phyloP scores from a whole-genome alignment of 1,284 basidiomycete genomes.

The Golubevia sp. region DNA sequence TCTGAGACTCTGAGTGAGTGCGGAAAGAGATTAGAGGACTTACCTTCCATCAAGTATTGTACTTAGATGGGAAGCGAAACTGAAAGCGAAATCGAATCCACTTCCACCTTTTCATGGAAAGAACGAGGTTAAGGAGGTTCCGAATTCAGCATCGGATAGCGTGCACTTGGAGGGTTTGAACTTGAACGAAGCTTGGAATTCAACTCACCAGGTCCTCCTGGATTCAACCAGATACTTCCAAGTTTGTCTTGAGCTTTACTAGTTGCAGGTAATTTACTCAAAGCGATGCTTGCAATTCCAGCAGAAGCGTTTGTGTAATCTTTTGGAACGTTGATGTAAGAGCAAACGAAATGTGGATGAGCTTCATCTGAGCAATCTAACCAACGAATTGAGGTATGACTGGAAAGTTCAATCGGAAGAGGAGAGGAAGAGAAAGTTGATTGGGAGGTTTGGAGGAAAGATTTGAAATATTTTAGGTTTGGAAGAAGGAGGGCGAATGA shows the following conservation, averaged over 20 bases:
- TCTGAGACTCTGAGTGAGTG: too few relatives aligned
- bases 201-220: slow-evolving; percentile 9
- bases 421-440: too few relatives aligned
- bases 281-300: slow-evolving; percentile 52
- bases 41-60: slow-evolving; percentile 1
- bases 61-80: neutral
- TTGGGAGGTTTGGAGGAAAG: too few relatives aligned
- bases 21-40: too few relatives aligned
- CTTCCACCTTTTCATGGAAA: too few relatives aligned
- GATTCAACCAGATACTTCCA: slow-evolving; percentile 7
- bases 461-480: too few relatives aligned
- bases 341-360: too few relatives aligned
- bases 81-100: too few relatives aligned
- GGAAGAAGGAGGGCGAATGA: too few relatives aligned
- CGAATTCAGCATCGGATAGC: neutral
- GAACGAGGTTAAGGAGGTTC: neutral
- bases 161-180: neutral
- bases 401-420: too few relatives aligned
- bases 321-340: slow-evolving; percentile 50
- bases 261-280: slow-evolving; percentile 40
- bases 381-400: too few relatives aligned
- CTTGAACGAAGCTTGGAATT: neutral
- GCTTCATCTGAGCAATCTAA: too few relatives aligned
- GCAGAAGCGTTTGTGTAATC: slow-evolving; percentile 53
- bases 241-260: neutral